phyloP scores from a whole-genome alignment of 176 grass and related monocot species.

The Phyllostachys edulis region DNA sequence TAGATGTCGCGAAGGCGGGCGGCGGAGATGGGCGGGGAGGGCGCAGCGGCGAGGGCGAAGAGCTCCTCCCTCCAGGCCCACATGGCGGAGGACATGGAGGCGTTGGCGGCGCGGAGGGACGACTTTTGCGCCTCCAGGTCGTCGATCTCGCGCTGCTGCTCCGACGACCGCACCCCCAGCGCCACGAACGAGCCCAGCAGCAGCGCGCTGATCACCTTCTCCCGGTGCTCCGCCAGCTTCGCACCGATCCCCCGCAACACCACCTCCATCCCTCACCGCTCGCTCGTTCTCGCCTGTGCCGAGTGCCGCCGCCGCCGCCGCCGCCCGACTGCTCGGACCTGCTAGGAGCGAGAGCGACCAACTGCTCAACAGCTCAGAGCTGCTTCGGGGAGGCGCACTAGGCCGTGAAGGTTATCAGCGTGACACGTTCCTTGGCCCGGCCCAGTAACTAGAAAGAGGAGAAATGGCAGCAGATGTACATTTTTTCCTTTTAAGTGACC shows the following conservation, averaged over 20 bases:
- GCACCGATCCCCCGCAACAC: conserved; percentile 35
- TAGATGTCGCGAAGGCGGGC: conserved; percentile 75
- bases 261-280: conserved; percentile 45
- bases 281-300: neutral
- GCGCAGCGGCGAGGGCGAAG: conserved; percentile 56
- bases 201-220: conserved; percentile 53
- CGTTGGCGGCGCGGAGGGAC: conserved; percentile 58
- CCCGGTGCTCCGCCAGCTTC: conserved; percentile 50
- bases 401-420: neutral
- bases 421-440: neutral
- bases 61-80: conserved; percentile 75
- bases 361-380: neutral
- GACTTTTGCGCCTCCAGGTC: conserved; percentile 58
- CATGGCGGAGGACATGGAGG: conserved; percentile 65
- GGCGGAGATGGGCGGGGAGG: conserved; percentile 58
- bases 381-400: neutral
- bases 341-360: neutral
- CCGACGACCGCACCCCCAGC: conserved; percentile 50
- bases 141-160: conserved; percentile 77
- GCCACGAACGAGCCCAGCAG: conserved; percentile 59
- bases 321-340: neutral
- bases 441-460: too few species aligned
- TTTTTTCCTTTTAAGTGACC: too few species aligned
- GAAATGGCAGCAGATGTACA: too few species aligned
- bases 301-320: conserved; percentile 2